Base-by-base conservation (phyloP, 1,139 yeast species). In the Yamadazyma oceani region DNA sequence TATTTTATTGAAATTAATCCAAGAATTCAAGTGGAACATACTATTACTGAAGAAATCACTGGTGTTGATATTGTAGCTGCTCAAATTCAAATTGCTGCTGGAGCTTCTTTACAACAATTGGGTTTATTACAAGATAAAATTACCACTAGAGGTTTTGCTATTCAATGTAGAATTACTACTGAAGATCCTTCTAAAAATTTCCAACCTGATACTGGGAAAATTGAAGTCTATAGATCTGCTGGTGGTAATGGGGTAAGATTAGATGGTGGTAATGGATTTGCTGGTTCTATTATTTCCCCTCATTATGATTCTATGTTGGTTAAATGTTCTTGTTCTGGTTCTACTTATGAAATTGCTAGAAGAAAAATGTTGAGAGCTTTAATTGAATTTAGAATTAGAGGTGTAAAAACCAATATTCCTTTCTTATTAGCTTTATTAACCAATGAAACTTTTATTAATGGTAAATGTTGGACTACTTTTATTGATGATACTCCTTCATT, bases 181-280 rank as follows among this genome's bases (percentile, higher is more conserved):
- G 99, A 92, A 68, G 98, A 92, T 60, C 98, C 99, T 14, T 63
- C 96, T 34, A 90, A 89, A 70, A 87, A 84, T 61, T 92, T 92
- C 81, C 97, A 87, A 66, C 99, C 99, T 13, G 99, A 92, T 60
- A 94, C 97, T 3, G 99, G 99, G 60, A 89, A 92, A 66, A 85
- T 92, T 52, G 99, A 92, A 65, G 99, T 92, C 34, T 92, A 92
- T 73, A 80, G 98, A 64, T 89, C 97, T 26, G 88, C 98, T 27
- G 99, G 99, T 70, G 99, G 99, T 74, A 92, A 92, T 59, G 99
- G 99, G 61, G 97, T 92, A 35, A 83, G 99, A 69, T 76, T 92
- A 52, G 99, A 92, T 61, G 99, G 98, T 72, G 98, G 98, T 68
- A 92, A 92, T 60, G 97, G 97, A 6, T 92, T 89, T 66, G 95